phyloP scores from a whole-genome alignment of 371 early-diverging fungal genomes.

The Mortierella sp. region DNA sequence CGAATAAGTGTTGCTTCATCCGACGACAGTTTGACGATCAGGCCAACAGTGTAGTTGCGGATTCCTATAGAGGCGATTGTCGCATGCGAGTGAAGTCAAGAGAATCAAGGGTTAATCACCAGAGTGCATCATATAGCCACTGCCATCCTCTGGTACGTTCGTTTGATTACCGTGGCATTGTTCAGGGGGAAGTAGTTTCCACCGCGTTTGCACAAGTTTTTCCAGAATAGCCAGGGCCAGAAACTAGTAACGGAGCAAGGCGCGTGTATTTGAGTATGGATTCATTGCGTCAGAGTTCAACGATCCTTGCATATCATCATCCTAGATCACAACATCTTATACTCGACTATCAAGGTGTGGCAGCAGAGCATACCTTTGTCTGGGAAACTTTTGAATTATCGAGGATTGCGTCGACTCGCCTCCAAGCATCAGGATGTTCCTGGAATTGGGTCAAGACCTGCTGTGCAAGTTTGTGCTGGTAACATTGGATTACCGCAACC shows the following conservation, averaged over 20 bases:
- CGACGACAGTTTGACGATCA: constrained; percentile 90
- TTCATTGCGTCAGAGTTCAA: too few relatives aligned
- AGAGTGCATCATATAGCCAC: too few relatives aligned
- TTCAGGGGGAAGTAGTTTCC: constrained; percentile 93
- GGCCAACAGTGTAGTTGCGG: constrained; percentile 91
- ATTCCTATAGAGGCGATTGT: constrained; percentile 90
- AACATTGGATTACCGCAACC: too few relatives aligned
- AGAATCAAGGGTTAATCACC: too few relatives aligned
- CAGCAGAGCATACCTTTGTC: constrained; percentile 80
- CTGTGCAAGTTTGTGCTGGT: constrained; percentile 86
- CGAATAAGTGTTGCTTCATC: constrained; percentile 78
- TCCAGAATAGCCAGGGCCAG: constrained; percentile 98
- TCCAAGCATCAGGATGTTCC: constrained; percentile 98
- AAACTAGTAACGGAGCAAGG: constrained; percentile 68
- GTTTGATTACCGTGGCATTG: constrained; percentile 83
- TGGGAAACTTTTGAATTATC: constrained; percentile 83
- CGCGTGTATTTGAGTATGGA: too few relatives aligned
- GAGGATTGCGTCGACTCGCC: constrained; percentile 94
- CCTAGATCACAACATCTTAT: neutral
- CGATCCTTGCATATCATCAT: neutral
- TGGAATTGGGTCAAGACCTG: constrained; percentile 93
- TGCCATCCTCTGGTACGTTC: neutral
- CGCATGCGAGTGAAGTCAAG: neutral
- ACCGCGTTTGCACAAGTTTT: constrained; percentile 96
- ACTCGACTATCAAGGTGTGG: neutral